phyloP scores from a whole-genome alignment of 345 rosid genomes.

The Linum lewisii region DNA sequence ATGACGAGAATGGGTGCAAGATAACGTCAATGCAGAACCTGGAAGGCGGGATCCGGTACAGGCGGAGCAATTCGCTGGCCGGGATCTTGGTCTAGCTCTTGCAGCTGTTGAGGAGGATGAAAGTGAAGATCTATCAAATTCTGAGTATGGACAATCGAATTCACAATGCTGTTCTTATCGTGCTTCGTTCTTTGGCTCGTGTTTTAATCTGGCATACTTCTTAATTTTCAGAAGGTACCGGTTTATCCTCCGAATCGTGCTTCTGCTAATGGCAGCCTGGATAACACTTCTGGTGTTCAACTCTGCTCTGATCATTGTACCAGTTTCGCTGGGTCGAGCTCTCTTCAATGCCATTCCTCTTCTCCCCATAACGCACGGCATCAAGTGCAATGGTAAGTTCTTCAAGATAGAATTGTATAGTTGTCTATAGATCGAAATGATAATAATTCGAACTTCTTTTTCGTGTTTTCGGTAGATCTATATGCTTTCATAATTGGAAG shows the following conservation, averaged over 20 bases:
- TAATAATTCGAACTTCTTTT: too few relatives aligned
- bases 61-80: conserved; percentile 45
- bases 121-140: conserved; percentile 69
- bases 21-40: conserved; percentile 59
- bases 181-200: background rate
- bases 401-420: too few relatives aligned
- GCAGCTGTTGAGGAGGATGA: conserved; percentile 57
- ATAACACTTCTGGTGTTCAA: conserved; percentile 88
- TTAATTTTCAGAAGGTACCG: conserved; percentile 53
- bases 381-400: conserved; percentile 85
- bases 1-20: conserved; percentile 71
- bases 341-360: conserved; percentile 86
- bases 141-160: conserved; percentile 54
- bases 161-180: background rate
- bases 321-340: conserved; percentile 86
- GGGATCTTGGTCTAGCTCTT: conserved; percentile 51
- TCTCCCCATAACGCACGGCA: conserved; percentile 94
- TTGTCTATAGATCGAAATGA: too few relatives aligned
- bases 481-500: conserved; percentile 95
- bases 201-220: background rate
- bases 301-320: conserved; percentile 79
- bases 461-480: conserved; percentile 41
- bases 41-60: conserved; percentile 67
- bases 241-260: conserved; percentile 74
- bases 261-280: conserved; percentile 88